Evolutionary conservation across 2,329 filamentous ascomycete genomes (phyloP), one percentile per base, ranked within the genome.

Genomic region (Aspergillus ibericus): DNA sequence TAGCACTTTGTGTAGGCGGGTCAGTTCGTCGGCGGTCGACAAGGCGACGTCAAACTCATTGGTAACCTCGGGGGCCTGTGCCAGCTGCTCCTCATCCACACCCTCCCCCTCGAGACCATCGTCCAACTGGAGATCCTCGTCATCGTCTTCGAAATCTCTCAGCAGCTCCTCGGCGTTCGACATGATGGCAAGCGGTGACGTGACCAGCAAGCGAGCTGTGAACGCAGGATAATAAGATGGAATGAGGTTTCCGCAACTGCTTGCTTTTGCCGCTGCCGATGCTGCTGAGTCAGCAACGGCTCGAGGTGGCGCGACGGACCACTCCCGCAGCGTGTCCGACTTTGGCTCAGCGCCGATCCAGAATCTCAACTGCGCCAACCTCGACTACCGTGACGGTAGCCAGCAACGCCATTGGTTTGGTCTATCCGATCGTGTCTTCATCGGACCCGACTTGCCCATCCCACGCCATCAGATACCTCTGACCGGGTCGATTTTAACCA

Each of bases 1-100:
- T 59, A 97, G 92, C 75, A 92, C 96, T 78, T 99, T 99, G 82
- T 99, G 95, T 20, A 98, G 91, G 7, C 95, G 84, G 34, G 90
- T 90, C 47, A 98, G 90, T 75, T 98, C 93, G 71, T 91, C 91
- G 66, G 96, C 93, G 66, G 98, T 97, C 63, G 90, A 89, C 5
- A 93, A 96, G 0, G 95, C 96, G 7, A 96, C 92, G 73, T 96
- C 91, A 46, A 95, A 86, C 68, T 89, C 89, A 53, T 88, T 85
- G 73, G 93, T 91, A 61, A 88, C 83, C 62, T 89, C 87, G 65
- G 90, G 86, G 66, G 88, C 82, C 85, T 77, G 77, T 47, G 79
- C 76, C 44, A 81, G 81, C 16, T 73, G 76, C 78, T 83, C 82
- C 50, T 83, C 80, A 38, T 86, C 83, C 61, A 89, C 86, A 25